Evolutionary conservation across 2,329 filamentous ascomycete genomes (phyloP).

Genomic region (Magnaporthiopsis rhizophila): DNA sequence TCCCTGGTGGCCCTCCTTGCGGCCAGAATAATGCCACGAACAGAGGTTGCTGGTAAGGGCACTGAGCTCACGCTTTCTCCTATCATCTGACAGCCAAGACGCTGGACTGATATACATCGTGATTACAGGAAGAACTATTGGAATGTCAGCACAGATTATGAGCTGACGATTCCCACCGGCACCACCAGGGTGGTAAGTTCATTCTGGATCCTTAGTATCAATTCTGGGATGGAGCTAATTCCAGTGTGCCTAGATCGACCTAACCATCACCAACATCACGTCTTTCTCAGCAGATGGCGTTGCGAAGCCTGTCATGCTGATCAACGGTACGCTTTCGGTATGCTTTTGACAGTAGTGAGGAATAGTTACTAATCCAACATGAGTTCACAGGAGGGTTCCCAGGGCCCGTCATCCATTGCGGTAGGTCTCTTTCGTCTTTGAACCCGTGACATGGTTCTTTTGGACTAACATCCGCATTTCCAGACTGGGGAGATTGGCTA

Average conservation of each 20-base stretch:
- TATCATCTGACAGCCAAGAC: no score
- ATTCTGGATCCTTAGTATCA: neutral
- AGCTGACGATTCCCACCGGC: conserved; percentile 18
- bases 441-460: neutral
- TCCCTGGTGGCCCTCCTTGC: conserved; percentile 18
- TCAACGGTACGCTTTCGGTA: conserved; percentile 23
- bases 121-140: conserved; percentile 19
- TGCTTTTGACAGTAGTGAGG: no score
- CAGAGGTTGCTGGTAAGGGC: conserved; percentile 18
- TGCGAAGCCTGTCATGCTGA: conserved; percentile 29
- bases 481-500: conserved; percentile 40
- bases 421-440: neutral
- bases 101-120: no score
- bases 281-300: conserved; percentile 16
- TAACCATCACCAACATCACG: conserved; percentile 19
- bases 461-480: conserved; percentile 23
- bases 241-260: conserved; percentile 14
- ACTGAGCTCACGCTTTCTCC: neutral
- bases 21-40: conserved; percentile 22
- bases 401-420: conserved; percentile 4
- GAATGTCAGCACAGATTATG: conserved; percentile 23
- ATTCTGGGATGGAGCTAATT: neutral
- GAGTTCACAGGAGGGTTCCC: conserved; percentile 2
- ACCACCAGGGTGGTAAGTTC: conserved; percentile 17
- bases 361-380: neutral